Evolutionary conservation across 208 protist species (phyloP).

Genomic region (Leishmania braziliensis): DNA sequence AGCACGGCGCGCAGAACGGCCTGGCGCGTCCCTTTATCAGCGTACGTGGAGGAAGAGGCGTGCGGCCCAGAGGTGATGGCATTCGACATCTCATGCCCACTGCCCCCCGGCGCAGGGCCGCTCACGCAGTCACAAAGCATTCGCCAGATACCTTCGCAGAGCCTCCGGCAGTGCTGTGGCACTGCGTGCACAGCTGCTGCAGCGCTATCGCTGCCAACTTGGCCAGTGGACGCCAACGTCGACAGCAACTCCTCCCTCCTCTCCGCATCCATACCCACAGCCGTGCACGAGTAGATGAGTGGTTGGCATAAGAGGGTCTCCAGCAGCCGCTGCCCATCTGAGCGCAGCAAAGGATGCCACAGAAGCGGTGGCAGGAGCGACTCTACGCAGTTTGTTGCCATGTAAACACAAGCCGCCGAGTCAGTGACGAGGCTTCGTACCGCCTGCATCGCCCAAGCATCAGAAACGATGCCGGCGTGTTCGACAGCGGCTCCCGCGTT

Average conservation of each 20-base stretch:
- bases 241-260: not conserved
- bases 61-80: not conserved
- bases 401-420: constrained; percentile 21
- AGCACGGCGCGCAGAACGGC: constrained; percentile 19
- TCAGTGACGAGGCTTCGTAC: constrained; percentile 11
- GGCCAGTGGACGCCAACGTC: not conserved
- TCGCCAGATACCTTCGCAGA: constrained; percentile 25
- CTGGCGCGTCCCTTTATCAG: constrained; percentile 7
- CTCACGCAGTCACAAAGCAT: constrained; percentile 28
- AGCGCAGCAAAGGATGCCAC: constrained; percentile 30
- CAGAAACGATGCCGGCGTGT: constrained; percentile 3
- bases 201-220: not conserved
- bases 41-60: not conserved
- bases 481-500: not conserved
- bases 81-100: not conserved
- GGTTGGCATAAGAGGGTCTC: constrained; percentile 27
- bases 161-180: constrained; percentile 25
- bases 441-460: constrained; percentile 20
- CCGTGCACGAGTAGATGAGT: not conserved
- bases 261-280: not conserved
- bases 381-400: constrained; percentile 17
- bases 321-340: constrained; percentile 22
- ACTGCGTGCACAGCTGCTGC: constrained; percentile 8
- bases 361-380: constrained; percentile 24
- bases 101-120: not conserved